Conservation (phyloP, 129 eudicot species). For the Kitagawia praeruptora region DNA sequence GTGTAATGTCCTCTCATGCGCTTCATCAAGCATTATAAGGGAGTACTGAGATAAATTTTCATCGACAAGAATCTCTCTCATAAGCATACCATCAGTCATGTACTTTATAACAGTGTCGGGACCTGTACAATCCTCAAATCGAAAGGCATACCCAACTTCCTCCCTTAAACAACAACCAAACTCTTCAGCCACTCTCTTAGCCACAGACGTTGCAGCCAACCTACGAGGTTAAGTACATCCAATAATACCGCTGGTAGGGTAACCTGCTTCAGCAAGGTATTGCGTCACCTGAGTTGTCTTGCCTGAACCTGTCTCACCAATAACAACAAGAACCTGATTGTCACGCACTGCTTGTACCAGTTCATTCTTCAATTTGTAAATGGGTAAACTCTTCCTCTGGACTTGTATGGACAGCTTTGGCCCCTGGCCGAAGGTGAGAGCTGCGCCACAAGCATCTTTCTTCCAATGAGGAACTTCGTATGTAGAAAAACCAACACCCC, state of each 20-base stretch:
- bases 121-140: slow-evolving; percentile 88
- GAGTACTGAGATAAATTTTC: slow-evolving; percentile 69
- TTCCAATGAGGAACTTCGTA: slow-evolving; percentile 93
- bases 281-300: slow-evolving; percentile 80
- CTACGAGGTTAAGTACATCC: slow-evolving; percentile 89
- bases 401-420: slow-evolving; percentile 79
- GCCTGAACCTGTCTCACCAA: slow-evolving; percentile 89
- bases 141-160: slow-evolving; percentile 90
- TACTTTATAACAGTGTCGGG: slow-evolving; percentile 90
- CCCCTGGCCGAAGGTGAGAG: slow-evolving; percentile 59
- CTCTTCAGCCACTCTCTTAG: slow-evolving; percentile 87
- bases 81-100: slow-evolving; percentile 93
- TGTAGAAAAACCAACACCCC: slow-evolving; percentile 80
- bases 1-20: slow-evolving; percentile 72
- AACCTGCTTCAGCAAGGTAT: slow-evolving; percentile 84
- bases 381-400: slow-evolving; percentile 76
- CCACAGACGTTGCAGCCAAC: slow-evolving; percentile 87
- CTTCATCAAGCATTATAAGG: slow-evolving; percentile 79
- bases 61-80: slow-evolving; percentile 51
- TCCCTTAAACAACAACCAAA: slow-evolving; percentile 84
- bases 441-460: slow-evolving; percentile 42
- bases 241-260: slow-evolving; percentile 65
- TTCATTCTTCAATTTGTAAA: slow-evolving; percentile 68
- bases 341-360: slow-evolving; percentile 67
- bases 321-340: slow-evolving; percentile 69